Conservation (phyloP, 2,329 filamentous ascomycete genomes). For the Aspergillus tanneri region DNA sequence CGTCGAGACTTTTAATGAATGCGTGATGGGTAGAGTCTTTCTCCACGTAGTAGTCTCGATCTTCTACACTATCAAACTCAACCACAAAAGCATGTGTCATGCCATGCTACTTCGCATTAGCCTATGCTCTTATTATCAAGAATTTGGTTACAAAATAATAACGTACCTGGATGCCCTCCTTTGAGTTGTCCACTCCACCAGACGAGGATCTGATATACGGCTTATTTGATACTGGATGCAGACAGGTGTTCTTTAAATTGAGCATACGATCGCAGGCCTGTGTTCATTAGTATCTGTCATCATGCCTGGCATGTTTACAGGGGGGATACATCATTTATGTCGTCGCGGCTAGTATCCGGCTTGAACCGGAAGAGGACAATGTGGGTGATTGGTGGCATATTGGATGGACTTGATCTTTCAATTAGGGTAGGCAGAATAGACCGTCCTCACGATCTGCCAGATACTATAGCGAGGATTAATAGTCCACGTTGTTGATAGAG, state of each 20-base stretch:
- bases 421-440: neutral
- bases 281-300: neutral
- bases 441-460: too few species aligned
- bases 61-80: slow-evolving; percentile 62
- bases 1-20: slow-evolving; percentile 52
- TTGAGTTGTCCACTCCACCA: slow-evolving; percentile 63
- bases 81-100: slow-evolving; percentile 69
- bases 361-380: slow-evolving; percentile 69
- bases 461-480: too few species aligned
- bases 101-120: slow-evolving; percentile 45
- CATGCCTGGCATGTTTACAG: neutral
- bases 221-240: slow-evolving; percentile 58
- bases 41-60: slow-evolving; percentile 67
- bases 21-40: slow-evolving; percentile 63
- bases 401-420: neutral
- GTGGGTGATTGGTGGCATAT: slow-evolving; percentile 54
- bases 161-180: slow-evolving; percentile 60
- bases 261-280: slow-evolving; percentile 60
- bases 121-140: neutral
- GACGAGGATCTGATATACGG: slow-evolving; percentile 61
- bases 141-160: neutral
- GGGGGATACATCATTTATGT: slow-evolving; percentile 56
- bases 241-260: slow-evolving; percentile 56
- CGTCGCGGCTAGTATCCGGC: slow-evolving; percentile 46
- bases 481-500: too few species aligned